These are phyloP conservation scores for Leishmania major DNA, from an alignment of 208 protist species.

Conservation along the genomic window DNA sequence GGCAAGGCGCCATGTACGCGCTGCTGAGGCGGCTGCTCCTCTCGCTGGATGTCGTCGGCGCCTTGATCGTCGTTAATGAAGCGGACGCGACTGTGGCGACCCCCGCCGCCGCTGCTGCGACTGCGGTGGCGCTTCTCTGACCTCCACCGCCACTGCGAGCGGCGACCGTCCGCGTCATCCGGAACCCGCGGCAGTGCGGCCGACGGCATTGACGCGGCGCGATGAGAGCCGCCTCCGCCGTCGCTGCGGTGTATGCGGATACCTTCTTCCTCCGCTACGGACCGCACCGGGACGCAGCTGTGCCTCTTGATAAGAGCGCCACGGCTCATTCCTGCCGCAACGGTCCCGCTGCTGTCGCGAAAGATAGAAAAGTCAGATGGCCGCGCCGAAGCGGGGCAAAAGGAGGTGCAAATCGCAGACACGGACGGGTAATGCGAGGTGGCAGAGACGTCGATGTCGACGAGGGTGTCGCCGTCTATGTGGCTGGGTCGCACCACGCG, in stretches of 20 bases:
- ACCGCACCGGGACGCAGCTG: conserved; percentile 17
- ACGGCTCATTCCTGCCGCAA: not conserved
- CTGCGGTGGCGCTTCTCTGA: conserved; percentile 32
- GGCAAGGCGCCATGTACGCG: conserved; percentile 7
- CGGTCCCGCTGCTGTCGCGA: conserved; percentile 47
- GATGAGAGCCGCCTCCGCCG: conserved; percentile 1
- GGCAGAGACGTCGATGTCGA: conserved; percentile 30
- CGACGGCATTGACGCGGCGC: conserved; percentile 16
- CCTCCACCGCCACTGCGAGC: conserved; percentile 9
- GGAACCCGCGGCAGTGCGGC: not conserved
- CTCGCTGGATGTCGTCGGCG: not conserved
- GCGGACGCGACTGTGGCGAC: conserved; percentile 34
- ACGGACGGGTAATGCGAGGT: conserved; percentile 31
- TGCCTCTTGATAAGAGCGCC: conserved; percentile 3
- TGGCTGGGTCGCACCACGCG: conserved; percentile 18
- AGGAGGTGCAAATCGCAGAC: conserved; percentile 25
- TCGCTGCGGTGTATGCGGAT: conserved; percentile 25
- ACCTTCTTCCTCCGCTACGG: conserved; percentile 12
- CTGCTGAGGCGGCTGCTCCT: conserved; percentile 2
- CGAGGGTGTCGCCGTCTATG: conserved; percentile 20
- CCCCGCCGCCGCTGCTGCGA: conserved; percentile 28
- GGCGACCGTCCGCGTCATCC: not conserved
- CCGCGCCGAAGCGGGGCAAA: conserved; percentile 38
- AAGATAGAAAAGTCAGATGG: conserved; percentile 81
- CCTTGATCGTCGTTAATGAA: conserved; percentile 31